Base-by-base conservation (phyloP, 2,329 filamentous ascomycete species). In the Penicillium sp. region DNA sequence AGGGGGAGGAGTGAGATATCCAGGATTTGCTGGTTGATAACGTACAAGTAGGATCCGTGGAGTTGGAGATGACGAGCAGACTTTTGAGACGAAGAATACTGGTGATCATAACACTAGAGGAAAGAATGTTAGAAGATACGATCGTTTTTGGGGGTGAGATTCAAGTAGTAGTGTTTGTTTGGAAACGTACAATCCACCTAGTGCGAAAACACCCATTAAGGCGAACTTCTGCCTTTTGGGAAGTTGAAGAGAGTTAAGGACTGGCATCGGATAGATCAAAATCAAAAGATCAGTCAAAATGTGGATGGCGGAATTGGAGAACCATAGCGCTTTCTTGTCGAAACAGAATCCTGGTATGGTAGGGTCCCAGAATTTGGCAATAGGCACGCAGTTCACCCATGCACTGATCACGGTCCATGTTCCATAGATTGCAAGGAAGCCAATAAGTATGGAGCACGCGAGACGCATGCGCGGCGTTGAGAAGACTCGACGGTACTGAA, bases 271-370 rank as follows among this genome's bases (percentile, higher is more conserved):
- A 8, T 75, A 66, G 3, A 71, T 45, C 10, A 79, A 63, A 28
- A 78, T 75, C 24, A 75, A 49, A 24, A 78, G 45, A 60, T 79
- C 76, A 11, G 75, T 78, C 5, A 69, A 45, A 29, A 79, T 77
- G 31, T 75, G 75, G 42, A 78, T 72, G 2, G 62, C 72, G 1
- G 75, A 72, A 49, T 77, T 79, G 10, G 73, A 72, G 39, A 74
- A 77, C 77, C 76, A 79, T 44, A 78, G 69, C 7, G 62, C 65
- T 8, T 67, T 67, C 51, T 73, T 75, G 49, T 73, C 57, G 40
- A 78, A 70, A 54, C 76, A 78, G 42, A 62, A 66, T 4, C 69
- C 69, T 0, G 60, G 43, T 3, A 66, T 26, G 1, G 45, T 51
- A 1, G 58, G 51, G 54, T 70, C 55, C 67, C 67, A 71, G 56